Conservation (phyloP, 169 alveolate genomes). For the Plasmodium billcollinsi region DNA sequence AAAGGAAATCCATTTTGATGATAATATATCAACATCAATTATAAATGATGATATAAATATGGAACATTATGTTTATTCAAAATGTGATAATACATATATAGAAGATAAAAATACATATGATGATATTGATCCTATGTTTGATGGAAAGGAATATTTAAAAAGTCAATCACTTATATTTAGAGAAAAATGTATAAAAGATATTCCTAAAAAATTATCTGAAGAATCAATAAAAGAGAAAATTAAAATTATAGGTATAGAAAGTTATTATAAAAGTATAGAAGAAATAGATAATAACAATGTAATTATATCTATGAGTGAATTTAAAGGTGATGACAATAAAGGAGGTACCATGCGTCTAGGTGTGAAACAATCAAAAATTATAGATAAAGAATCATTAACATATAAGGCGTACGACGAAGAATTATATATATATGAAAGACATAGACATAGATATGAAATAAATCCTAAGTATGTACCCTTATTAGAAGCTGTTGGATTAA, state of each 20-base stretch:
- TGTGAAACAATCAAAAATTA: conserved; percentile 88
- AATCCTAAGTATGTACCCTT: conserved; percentile 89
- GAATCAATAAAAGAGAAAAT: conserved; percentile 50
- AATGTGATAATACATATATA: no score
- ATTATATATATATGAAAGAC: conserved; percentile 92
- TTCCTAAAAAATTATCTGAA: conserved; percentile 40
- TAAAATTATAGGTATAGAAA: conserved; percentile 55
- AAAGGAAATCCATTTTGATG: no score
- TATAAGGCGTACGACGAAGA: conserved; percentile 90
- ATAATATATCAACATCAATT: no score
- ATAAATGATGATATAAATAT: no score
- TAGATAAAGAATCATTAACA: conserved; percentile 91
- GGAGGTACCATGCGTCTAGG: conserved; percentile 98
- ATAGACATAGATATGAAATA: conserved; percentile 96
- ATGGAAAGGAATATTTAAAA: not conserved
- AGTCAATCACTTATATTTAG: not conserved
- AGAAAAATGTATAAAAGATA: conserved; percentile 40
- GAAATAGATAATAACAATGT: conserved; percentile 78
- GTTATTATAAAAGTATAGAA: conserved; percentile 47
- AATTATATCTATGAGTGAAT: conserved; percentile 80
- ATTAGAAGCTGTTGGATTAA: conserved; percentile 91
- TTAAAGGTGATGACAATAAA: conserved; percentile 82
- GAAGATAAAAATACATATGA: no score
- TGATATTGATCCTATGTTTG: not conserved
- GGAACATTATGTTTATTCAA: no score